phyloP scores from a whole-genome alignment of 2,329 filamentous ascomycete genomes.

The Beauveria medogensis region DNA sequence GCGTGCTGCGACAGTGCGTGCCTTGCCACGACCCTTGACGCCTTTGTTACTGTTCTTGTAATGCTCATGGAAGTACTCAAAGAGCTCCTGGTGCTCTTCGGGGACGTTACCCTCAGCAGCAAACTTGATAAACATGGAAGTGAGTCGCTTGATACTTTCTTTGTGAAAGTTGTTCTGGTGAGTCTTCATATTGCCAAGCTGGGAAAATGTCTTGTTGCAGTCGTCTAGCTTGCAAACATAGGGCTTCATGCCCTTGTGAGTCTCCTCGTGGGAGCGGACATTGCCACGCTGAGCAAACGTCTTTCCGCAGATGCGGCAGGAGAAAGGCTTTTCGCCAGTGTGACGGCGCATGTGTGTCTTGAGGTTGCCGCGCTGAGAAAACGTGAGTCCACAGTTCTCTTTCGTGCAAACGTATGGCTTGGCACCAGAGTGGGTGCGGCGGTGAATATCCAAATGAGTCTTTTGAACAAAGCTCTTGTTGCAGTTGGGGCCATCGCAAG shows the following conservation, averaged over 20 bases:
- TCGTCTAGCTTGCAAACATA: slow-evolving; percentile 75
- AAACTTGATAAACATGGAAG: slow-evolving; percentile 58
- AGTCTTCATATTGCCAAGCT: slow-evolving; percentile 87
- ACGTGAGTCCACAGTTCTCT: slow-evolving; percentile 65
- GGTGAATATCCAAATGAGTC: slow-evolving; percentile 87
- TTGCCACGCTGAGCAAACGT: slow-evolving; percentile 81
- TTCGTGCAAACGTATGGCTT: slow-evolving; percentile 77
- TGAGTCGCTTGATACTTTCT: slow-evolving; percentile 61
- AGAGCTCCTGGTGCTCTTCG: slow-evolving; percentile 64
- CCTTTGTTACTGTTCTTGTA: slow-evolving; percentile 99
- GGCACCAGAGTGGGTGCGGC: slow-evolving; percentile 77
- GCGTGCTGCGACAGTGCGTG: slow-evolving; percentile 51
- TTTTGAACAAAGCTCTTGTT: slow-evolving; percentile 81
- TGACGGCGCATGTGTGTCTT: slow-evolving; percentile 87
- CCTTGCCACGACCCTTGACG: slow-evolving; percentile 91
- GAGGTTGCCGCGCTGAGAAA: slow-evolving; percentile 85
- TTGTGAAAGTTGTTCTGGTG: slow-evolving; percentile 94
- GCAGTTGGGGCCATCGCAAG: slow-evolving; percentile 67
- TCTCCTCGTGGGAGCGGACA: slow-evolving; percentile 73
- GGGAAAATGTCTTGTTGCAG: slow-evolving; percentile 83
- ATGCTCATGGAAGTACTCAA: slow-evolving; percentile 75
- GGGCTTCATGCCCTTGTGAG: slow-evolving; percentile 68
- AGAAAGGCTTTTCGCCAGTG: slow-evolving; percentile 78
- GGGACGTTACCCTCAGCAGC: slow-evolving; percentile 49
- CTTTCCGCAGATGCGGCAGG: slow-evolving; percentile 72